Percentiles rank a stretch among this genome's conserved stretches.
phyloP scores from a whole-genome alignment of 1,284 basidiomycete genomes.

The Fistulina hepatica region DNA sequence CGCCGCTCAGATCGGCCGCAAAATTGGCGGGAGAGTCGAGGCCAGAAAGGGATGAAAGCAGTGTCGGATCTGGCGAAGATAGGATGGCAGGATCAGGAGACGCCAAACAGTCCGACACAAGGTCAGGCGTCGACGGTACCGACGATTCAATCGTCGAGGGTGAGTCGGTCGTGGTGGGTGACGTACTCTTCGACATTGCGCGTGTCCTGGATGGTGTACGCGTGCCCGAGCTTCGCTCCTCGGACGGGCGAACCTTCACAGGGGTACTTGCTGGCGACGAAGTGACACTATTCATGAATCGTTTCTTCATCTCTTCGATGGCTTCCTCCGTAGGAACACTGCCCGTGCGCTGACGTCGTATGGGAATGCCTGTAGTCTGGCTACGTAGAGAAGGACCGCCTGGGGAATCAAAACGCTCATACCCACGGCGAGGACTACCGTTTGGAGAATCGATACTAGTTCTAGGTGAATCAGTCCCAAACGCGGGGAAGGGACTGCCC shows the following conservation, averaged over 20 bases:
- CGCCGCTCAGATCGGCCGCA: constrained; percentile 16
- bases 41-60: constrained; percentile 37
- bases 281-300: constrained; percentile 32
- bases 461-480: no score
- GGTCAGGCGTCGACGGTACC: constrained; percentile 43
- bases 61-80: no score
- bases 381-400: constrained; percentile 2
- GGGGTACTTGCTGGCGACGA: neutral
- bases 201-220: no score
- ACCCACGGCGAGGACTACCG: constrained; percentile 20
- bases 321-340: constrained; percentile 36
- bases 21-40: constrained; percentile 42
- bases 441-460: constrained; percentile 2
- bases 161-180: neutral
- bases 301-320: constrained; percentile 53
- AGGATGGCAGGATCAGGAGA: no score
- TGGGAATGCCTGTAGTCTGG: constrained; percentile 3
- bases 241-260: neutral
- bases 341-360: constrained; percentile 8
- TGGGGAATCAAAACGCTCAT: constrained; percentile 22
- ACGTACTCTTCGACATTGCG: no score
- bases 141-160: neutral
- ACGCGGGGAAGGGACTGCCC: constrained; percentile 18
- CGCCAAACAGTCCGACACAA: constrained; percentile 53
- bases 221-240: no score